phyloP scores from a whole-genome alignment of 1,139 yeast species.

The Wickerhamiella infanticola region DNA sequence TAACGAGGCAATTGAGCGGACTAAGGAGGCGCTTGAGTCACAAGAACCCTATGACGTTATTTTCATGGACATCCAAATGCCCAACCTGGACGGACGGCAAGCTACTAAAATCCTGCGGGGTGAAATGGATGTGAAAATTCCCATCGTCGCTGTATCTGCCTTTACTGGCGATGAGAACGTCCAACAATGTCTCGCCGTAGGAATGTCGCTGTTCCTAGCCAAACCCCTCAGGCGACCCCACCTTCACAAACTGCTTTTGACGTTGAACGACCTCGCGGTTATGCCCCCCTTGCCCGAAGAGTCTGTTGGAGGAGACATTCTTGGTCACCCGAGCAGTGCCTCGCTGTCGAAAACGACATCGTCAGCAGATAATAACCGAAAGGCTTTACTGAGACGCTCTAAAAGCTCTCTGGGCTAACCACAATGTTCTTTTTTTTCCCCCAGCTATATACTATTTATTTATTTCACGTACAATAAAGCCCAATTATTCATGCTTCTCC shows the following conservation, averaged over 20 bases:
- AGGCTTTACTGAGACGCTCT: neutral
- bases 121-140: slow-evolving; percentile 43
- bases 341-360: neutral
- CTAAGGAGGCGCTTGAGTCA: slow-evolving; percentile 34
- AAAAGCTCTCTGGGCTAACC: neutral
- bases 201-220: slow-evolving; percentile 81
- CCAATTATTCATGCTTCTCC: neutral
- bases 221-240: slow-evolving; percentile 59
- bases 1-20: slow-evolving; percentile 62
- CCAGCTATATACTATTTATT: no score
- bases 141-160: slow-evolving; percentile 88
- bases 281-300: neutral
- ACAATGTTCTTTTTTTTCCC: neutral
- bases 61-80: slow-evolving; percentile 97
- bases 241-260: slow-evolving; percentile 14
- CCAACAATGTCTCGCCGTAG: slow-evolving; percentile 64
- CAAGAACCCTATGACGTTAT: slow-evolving; percentile 47
- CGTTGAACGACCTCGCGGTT: neutral
- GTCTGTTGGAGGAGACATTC: neutral
- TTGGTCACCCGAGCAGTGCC: neutral
- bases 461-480: neutral
- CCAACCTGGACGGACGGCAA: slow-evolving; percentile 71
- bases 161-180: slow-evolving; percentile 87
- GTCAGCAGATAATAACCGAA: neutral
- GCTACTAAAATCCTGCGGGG: slow-evolving; percentile 62